Evolutionary conservation across 1,284 basidiomycete genomes (phyloP).

Genomic region (Neonothopanus nambi): DNA sequence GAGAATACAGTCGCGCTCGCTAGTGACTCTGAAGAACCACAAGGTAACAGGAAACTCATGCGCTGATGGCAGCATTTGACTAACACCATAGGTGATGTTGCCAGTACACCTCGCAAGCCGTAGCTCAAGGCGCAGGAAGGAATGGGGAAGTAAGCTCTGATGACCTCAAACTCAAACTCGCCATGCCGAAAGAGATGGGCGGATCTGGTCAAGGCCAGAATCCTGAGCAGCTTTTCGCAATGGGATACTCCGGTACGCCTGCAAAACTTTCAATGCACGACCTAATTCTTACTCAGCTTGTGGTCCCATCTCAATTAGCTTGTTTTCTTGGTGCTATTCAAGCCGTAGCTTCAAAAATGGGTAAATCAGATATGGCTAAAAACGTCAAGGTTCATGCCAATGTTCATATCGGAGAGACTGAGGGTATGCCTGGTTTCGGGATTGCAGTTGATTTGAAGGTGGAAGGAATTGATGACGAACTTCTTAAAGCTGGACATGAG

Average conservation of each 20-base stretch:
- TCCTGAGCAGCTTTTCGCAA: conserved; percentile 43
- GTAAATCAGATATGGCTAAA: conserved; percentile 55
- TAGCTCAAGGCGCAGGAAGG: conserved; percentile 36
- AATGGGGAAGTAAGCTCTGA: conserved; percentile 35
- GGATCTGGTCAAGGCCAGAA: conserved; percentile 42
- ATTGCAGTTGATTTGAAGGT: conserved; percentile 67
- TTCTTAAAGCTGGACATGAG: conserved; percentile 69
- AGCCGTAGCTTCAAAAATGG: conserved; percentile 49
- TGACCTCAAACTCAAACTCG: conserved; percentile 35
- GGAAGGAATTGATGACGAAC: conserved; percentile 65
- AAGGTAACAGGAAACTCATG: conserved; percentile 1
- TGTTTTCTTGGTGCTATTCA: conserved; percentile 73
- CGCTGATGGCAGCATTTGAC: not conserved
- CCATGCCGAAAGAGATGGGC: conserved; percentile 36
- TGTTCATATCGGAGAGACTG: conserved; percentile 61
- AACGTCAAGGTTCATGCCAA: conserved; percentile 59
- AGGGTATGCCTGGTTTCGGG: conserved; percentile 59
- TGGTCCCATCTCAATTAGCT: conserved; percentile 37
- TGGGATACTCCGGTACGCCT: conserved; percentile 16
- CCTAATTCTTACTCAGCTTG: not conserved
- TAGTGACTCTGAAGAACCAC: conserved; percentile 16
- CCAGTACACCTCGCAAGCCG: conserved; percentile 37
- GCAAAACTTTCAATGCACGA: not conserved
- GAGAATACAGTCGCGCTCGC: conserved; percentile 4
- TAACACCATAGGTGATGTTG: not conserved